Evolutionary conservation across 208 protist genomes (phyloP).

Genomic region (Trypanosoma cruzi): DNA sequence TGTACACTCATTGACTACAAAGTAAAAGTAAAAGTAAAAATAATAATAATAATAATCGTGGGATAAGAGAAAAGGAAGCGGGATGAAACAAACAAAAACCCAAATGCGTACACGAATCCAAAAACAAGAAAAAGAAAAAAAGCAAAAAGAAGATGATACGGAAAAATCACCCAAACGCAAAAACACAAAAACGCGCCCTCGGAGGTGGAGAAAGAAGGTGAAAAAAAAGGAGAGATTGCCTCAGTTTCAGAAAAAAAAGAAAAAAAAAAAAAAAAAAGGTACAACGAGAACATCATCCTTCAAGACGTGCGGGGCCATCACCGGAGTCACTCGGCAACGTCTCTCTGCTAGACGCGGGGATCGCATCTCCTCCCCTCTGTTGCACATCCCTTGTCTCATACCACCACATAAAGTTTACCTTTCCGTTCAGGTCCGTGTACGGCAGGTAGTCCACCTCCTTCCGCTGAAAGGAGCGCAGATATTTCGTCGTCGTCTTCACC

Average conservation of each 20-base stretch:
- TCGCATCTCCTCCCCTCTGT: constrained; percentile 19
- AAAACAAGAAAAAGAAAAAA: constrained; percentile 11
- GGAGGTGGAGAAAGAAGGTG: not conserved
- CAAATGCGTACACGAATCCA: constrained; percentile 7
- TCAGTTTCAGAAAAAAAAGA: constrained; percentile 17
- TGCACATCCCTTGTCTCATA: constrained; percentile 78
- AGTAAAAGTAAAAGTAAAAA: constrained; percentile 24
- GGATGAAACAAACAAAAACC: constrained; percentile 13
- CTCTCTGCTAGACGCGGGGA: constrained; percentile 36
- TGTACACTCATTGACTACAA: constrained; percentile 20
- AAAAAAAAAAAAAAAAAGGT: too few relatives aligned
- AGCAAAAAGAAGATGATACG: constrained; percentile 18
- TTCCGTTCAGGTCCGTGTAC: constrained; percentile 92
- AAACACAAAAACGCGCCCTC: not conserved
- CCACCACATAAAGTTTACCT: constrained; percentile 95
- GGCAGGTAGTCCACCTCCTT: constrained; percentile 91
- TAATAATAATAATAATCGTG: not conserved
- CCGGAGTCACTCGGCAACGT: not conserved
- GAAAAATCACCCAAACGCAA: not conserved
- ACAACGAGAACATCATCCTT: not conserved
- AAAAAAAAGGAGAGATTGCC: constrained; percentile 5
- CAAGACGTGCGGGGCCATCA: constrained; percentile 10
- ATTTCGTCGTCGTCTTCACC: constrained; percentile 64
- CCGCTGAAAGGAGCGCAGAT: constrained; percentile 79
- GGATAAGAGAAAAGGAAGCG: too few relatives aligned